Evolutionary conservation across 768 basidiomycete genomes (phyloP).

Genomic region (Fomitopsis serialis): DNA sequence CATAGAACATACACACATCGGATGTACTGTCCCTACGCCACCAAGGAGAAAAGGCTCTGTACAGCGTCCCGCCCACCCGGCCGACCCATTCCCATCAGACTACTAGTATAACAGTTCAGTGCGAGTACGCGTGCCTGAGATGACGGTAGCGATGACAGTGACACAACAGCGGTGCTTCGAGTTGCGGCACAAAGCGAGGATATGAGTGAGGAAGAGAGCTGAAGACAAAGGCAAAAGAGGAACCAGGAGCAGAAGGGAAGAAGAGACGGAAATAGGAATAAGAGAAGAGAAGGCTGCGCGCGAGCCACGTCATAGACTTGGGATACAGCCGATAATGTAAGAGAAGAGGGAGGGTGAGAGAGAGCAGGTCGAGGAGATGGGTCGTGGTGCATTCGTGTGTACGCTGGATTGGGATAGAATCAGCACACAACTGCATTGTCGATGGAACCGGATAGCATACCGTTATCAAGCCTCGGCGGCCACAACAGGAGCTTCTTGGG

Average conservation of each 20-base stretch:
- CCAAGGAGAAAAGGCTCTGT: background rate
- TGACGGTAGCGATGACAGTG: constrained; percentile 5
- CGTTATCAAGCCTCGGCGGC: constrained; percentile 9
- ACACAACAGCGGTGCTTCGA: constrained; percentile 10
- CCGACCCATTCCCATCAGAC: constrained; percentile 7
- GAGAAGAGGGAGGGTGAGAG: constrained; percentile 12
- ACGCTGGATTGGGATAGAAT: background rate
- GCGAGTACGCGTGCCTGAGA: constrained; percentile 12
- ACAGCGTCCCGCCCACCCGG: background rate
- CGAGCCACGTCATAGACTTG: background rate
- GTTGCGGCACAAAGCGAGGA: constrained; percentile 3
- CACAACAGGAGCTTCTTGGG: constrained; percentile 3
- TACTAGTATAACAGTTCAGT: constrained; percentile 19
- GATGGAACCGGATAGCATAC: background rate
- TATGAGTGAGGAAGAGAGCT: background rate
- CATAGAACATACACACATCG: background rate
- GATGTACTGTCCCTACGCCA: background rate
- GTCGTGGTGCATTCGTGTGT: background rate
- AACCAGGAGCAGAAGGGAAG: constrained; percentile 4
- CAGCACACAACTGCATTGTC: background rate
- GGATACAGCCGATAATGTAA: constrained; percentile 7
- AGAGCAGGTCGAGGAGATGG: background rate
- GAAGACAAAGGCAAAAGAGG: background rate
- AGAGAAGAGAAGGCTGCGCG: background rate
- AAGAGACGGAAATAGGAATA: background rate